Conservation (phyloP, 2,329 filamentous ascomycete species). For the Hypoxylon sp. region DNA sequence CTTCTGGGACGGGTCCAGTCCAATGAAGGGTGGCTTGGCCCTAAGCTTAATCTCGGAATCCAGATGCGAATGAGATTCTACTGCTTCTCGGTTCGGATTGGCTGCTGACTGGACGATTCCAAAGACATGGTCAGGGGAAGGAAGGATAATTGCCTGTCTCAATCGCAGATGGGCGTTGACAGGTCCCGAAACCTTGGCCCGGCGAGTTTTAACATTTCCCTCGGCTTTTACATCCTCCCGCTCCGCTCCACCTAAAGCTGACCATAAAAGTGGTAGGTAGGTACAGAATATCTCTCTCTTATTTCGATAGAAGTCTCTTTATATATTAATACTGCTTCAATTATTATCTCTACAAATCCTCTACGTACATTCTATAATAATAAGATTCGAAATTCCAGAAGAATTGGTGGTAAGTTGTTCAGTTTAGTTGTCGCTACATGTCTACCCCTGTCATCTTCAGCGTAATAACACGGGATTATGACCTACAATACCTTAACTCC, state of each 20-base stretch:
- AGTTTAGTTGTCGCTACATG: not conserved
- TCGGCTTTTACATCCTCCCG: constrained; percentile 45
- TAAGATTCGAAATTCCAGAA: not conserved
- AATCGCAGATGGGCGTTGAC: constrained; percentile 12
- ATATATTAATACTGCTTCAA: not conserved
- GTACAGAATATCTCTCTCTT: not conserved
- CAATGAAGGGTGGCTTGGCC: constrained; percentile 27
- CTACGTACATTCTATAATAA: not conserved
- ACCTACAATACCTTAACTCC: constrained; percentile 30
- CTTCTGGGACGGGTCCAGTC: constrained; percentile 6
- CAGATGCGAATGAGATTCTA: constrained; percentile 20
- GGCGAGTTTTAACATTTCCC: constrained; percentile 22
- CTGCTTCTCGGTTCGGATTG: constrained; percentile 29
- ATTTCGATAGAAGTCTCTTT: not conserved
- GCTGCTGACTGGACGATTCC: constrained; percentile 27
- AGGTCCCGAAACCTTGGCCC: constrained; percentile 30
- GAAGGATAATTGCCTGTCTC: constrained; percentile 10
- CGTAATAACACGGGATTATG: constrained; percentile 17
- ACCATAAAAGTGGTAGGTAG: not conserved
- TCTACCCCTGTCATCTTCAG: not conserved
- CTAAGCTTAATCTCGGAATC: constrained; percentile 25
- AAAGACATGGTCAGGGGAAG: constrained; percentile 24
- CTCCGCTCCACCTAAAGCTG: constrained; percentile 24
- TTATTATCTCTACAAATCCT: not conserved
- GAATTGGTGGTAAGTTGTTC: not conserved